A percentile compares a stretch with the other conserved stretches of the same genome.
Evolutionary conservation across 371 early-diverging fungal genomes (phyloP).

Genomic region (Synchytrium microbalum): DNA sequence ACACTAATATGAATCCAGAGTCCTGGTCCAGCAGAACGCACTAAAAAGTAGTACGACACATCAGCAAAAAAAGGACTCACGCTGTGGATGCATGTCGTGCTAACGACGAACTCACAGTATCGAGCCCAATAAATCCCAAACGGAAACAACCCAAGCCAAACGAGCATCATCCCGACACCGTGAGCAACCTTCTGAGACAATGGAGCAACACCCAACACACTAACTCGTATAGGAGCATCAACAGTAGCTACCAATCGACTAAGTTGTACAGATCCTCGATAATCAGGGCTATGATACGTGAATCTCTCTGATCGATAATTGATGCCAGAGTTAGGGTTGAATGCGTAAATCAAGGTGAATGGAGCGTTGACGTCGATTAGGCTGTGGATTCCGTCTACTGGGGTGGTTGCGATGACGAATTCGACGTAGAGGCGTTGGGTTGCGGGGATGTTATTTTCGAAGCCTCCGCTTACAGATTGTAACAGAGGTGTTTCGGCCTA

Average conservation of each 20-base stretch:
- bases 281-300: background rate
- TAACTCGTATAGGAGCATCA: too few species aligned
- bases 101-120: constrained; percentile 17
- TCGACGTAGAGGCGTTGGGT: too few species aligned
- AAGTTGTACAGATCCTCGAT: background rate
- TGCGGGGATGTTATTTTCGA: too few species aligned
- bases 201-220: background rate
- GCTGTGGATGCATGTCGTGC: constrained; percentile 25
- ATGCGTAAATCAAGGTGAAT: background rate
- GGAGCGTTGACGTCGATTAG: too few species aligned
- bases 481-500: too few species aligned
- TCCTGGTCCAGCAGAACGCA: too few species aligned
- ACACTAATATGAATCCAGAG: too few species aligned
- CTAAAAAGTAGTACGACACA: too few species aligned
- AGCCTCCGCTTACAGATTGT: too few species aligned
- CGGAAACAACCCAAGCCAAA: constrained; percentile 28
- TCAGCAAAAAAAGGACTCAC: too few species aligned
- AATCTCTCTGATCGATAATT: background rate
- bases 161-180: constrained; percentile 2
- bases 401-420: too few species aligned
- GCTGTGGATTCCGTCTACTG: too few species aligned
- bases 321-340: background rate
- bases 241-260: background rate
- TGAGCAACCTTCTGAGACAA: background rate
- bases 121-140: constrained; percentile 22